phyloP scores from a whole-genome alignment of 2,329 filamentous ascomycete species.

The Pezicula neosporulosa region DNA sequence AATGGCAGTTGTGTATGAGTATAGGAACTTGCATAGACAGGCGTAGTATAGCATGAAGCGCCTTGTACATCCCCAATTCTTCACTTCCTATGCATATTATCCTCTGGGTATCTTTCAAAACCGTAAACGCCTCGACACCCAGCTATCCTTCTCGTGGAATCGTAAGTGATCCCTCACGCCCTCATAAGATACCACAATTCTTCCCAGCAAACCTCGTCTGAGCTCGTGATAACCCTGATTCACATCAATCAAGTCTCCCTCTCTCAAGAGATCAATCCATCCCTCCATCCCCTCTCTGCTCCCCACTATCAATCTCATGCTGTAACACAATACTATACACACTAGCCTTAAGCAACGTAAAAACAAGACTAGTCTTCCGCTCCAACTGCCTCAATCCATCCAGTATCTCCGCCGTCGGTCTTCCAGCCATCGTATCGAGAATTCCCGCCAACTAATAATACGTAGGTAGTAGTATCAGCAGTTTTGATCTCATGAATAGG shows the following conservation, averaged over 20 bases:
- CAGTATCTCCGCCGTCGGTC: constrained; percentile 76
- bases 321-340: constrained; percentile 98
- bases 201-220: background rate
- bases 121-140: constrained; percentile 12
- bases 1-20: constrained; percentile 51
- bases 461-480: background rate
- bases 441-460: constrained; percentile 50
- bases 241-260: constrained; percentile 1
- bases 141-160: background rate
- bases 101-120: constrained; percentile 14
- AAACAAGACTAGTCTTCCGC: constrained; percentile 90
- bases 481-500: background rate
- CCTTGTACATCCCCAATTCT: constrained; percentile 6
- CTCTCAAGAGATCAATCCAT: constrained; percentile 4
- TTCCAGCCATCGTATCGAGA: constrained; percentile 61
- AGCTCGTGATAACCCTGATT: background rate
- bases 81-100: constrained; percentile 2
- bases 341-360: constrained; percentile 94
- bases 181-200: background rate
- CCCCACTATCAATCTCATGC: constrained; percentile 83
- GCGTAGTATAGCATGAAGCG: constrained; percentile 15
- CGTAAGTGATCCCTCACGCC: background rate
- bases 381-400: constrained; percentile 86
- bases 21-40: constrained; percentile 20
- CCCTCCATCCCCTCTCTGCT: constrained; percentile 33